These are phyloP conservation scores for Bertia moriformis DNA, from an alignment of 2,329 filamentous ascomycete species.

Conservation along the genomic window DNA sequence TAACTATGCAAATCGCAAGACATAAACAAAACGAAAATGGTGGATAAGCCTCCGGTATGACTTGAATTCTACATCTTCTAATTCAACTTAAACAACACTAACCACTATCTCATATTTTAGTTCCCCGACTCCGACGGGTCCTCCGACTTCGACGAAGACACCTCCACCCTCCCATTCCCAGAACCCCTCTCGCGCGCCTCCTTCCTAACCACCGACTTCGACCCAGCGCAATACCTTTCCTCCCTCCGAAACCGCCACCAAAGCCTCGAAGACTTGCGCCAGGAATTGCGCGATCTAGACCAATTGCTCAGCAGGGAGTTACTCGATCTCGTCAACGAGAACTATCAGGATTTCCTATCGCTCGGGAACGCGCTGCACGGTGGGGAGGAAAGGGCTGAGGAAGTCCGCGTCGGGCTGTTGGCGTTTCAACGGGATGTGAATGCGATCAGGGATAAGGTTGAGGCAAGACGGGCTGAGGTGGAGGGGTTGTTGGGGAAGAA, in stretches of 20 bases:
- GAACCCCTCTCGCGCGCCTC: constrained; percentile 67
- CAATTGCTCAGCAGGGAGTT: constrained; percentile 72
- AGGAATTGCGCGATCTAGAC: constrained; percentile 70
- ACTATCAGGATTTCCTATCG: constrained; percentile 82
- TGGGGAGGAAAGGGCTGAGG: constrained; percentile 82
- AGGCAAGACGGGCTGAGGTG: constrained; percentile 48
- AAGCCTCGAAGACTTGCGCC: constrained; percentile 81
- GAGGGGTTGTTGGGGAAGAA: constrained; percentile 50
- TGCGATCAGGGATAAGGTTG: constrained; percentile 54
- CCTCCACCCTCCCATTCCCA: constrained; percentile 72
- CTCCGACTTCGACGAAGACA: constrained; percentile 35
- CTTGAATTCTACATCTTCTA: too few species aligned
- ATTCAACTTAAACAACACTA: too few species aligned
- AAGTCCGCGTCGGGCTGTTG: constrained; percentile 72
- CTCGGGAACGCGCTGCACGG: constrained; percentile 70
- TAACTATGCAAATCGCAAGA: too few species aligned
- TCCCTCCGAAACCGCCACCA: constrained; percentile 78
- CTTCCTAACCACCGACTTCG: constrained; percentile 67
- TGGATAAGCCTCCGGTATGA: too few species aligned
- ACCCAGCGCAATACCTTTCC: constrained; percentile 66
- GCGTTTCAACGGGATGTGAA: constrained; percentile 75
- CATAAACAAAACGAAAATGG: too few species aligned
- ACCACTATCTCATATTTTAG: too few species aligned
- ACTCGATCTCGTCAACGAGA: constrained; percentile 84
- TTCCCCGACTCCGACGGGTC: constrained; percentile 24